These are phyloP conservation scores for Aspergillus sp. DNA, from an alignment of 2,329 filamentous ascomycete genomes.

Conservation along the genomic window DNA sequence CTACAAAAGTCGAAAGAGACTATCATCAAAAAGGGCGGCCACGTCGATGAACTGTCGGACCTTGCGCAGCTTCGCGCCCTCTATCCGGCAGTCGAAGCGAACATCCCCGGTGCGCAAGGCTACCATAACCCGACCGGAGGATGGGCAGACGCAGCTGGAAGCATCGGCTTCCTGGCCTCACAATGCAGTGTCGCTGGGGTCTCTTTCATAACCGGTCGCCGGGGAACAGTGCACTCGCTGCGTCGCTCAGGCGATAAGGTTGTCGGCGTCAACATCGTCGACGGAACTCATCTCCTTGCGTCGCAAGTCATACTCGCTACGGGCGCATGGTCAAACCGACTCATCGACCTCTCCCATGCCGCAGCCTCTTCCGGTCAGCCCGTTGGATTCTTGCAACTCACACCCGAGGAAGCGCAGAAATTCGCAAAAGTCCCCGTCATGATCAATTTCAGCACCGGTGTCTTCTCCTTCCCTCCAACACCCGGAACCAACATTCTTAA, in stretches of 20 bases:
- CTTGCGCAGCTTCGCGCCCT: conserved; percentile 19
- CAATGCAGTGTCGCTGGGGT: conserved; percentile 40
- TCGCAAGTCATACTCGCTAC: conserved; percentile 78
- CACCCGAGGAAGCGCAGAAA: conserved; percentile 65
- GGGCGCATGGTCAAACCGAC: conserved; percentile 78
- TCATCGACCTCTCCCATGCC: conserved; percentile 74
- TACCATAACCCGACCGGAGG: conserved; percentile 68
- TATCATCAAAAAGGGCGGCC: conserved; percentile 42
- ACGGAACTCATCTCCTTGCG: conserved; percentile 57
- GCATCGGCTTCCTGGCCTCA: conserved; percentile 42
- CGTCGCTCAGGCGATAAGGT: conserved; percentile 37
- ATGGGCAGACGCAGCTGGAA: conserved; percentile 76
- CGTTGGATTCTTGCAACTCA: conserved; percentile 74
- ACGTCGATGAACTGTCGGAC: conserved; percentile 47
- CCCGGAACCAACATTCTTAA: conserved; percentile 59
- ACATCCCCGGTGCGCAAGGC: conserved; percentile 70
- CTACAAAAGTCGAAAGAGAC: conserved; percentile 37
- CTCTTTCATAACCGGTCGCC: conserved; percentile 49
- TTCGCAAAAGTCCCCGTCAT: conserved; percentile 67
- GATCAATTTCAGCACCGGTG: conserved; percentile 48
- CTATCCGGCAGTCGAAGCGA: conserved; percentile 40
- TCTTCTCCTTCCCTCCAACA: conserved; percentile 57
- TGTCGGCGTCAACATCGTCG: conserved; percentile 62
- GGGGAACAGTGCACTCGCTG: conserved; percentile 34
- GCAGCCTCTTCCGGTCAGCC: conserved; percentile 78